phyloP scores from a whole-genome alignment of 148 eudicot genomes.

The Limonium bicolor region DNA sequence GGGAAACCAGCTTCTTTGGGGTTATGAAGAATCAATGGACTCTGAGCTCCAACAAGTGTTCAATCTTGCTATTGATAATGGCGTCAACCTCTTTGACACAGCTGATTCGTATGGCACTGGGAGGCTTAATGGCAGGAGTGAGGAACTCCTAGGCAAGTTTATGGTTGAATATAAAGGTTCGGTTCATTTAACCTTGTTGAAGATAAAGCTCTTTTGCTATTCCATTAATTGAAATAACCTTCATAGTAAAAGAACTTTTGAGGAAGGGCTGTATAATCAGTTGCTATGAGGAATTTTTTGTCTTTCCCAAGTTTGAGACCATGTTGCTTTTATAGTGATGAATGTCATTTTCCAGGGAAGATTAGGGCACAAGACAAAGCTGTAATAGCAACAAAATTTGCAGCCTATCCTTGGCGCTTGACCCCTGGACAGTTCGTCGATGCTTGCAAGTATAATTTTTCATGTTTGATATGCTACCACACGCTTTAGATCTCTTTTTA shows the following conservation, averaged over 20 bases:
- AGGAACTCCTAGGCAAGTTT: conserved; percentile 82
- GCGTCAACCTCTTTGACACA: conserved; percentile 79
- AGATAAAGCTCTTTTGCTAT: too few relatives aligned
- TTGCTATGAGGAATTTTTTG: too few relatives aligned
- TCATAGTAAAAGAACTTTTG: too few relatives aligned
- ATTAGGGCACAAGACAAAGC: conserved; percentile 31
- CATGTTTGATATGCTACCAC: not conserved
- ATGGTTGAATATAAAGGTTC: conserved; percentile 59
- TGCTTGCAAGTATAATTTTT: conserved; percentile 71
- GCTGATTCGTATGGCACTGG: conserved; percentile 99
- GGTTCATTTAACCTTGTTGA: too few relatives aligned
- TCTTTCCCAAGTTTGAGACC: too few relatives aligned
- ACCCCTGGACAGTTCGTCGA: conserved; percentile 84
- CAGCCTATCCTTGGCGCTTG: conserved; percentile 98
- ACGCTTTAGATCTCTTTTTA: not conserved
- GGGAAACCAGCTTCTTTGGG: conserved; percentile 96
- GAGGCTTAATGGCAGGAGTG: conserved; percentile 71
- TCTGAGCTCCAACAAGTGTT: conserved; percentile 66
- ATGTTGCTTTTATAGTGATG: too few relatives aligned
- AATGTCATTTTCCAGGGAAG: conserved; percentile 28
- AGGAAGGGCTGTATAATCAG: too few relatives aligned
- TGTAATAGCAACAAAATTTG: conserved; percentile 89
- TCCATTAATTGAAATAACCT: too few relatives aligned
- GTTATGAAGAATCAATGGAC: conserved; percentile 82
- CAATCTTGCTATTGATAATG: conserved; percentile 70